Conservation (phyloP, 2,329 filamentous ascomycete species). For the Cryphonectria japonica region DNA sequence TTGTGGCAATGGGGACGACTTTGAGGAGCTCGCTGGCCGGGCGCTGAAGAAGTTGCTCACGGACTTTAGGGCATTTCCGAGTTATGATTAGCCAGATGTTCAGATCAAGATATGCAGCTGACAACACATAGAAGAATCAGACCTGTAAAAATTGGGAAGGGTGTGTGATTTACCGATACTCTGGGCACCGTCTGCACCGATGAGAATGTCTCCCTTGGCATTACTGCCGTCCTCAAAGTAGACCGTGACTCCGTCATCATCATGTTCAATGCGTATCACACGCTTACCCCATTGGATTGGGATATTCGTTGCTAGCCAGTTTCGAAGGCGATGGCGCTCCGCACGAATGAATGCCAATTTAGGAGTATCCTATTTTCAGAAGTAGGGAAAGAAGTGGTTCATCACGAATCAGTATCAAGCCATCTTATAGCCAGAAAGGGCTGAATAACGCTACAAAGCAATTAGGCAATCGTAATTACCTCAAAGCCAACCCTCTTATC, state of each 20-base stretch:
- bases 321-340: constrained; percentile 33
- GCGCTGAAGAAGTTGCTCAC: constrained; percentile 29
- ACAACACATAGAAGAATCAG: too few relatives aligned
- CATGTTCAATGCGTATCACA: constrained; percentile 30
- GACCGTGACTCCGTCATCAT: constrained; percentile 28
- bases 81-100: background rate
- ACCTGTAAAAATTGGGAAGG: too few relatives aligned
- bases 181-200: constrained; percentile 37
- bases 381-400: background rate
- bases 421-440: background rate
- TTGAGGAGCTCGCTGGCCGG: background rate
- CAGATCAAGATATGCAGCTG: background rate
- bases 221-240: constrained; percentile 36
- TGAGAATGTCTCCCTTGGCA: constrained; percentile 34
- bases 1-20: constrained; percentile 28
- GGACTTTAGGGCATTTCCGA: constrained; percentile 28
- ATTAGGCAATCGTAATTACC: background rate
- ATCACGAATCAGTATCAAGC: background rate
- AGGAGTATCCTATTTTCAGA: constrained; percentile 6
- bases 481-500: background rate
- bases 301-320: constrained; percentile 36
- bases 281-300: constrained; percentile 36
- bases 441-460: background rate
- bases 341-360: constrained; percentile 32
- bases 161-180: constrained; percentile 31